These are phyloP conservation scores for Scheffersomyces lignosus DNA, from an alignment of 805 yeast genomes.

Conservation along the genomic window DNA sequence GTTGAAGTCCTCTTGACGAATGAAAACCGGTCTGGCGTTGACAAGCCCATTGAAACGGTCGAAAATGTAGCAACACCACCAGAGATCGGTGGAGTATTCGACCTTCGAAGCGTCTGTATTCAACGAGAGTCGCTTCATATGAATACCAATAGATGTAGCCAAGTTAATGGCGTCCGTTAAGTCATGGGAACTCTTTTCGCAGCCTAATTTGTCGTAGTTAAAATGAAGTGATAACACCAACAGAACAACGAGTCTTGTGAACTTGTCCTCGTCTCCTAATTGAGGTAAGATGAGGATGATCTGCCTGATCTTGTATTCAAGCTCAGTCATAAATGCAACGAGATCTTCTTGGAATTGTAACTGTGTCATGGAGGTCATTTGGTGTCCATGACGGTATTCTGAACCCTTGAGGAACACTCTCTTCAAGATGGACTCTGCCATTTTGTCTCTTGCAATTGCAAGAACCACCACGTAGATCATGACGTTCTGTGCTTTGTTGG, in stretches of 20 bases:
- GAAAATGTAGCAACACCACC: constrained; percentile 35
- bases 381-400: constrained; percentile 2
- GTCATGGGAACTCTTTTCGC: constrained; percentile 32
- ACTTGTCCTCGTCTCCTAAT: constrained; percentile 32
- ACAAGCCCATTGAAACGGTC: constrained; percentile 33
- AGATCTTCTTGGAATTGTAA: constrained; percentile 10
- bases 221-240: constrained; percentile 26
- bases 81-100: constrained; percentile 23
- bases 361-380: constrained; percentile 1
- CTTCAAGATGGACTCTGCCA: constrained; percentile 25
- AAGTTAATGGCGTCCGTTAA: constrained; percentile 28
- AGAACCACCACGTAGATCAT: constrained; percentile 28
- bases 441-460: constrained; percentile 25
- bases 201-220: constrained; percentile 25
- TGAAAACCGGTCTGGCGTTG: constrained; percentile 26
- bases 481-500: constrained; percentile 18
- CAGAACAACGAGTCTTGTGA: constrained; percentile 21
- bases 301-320: constrained; percentile 36
- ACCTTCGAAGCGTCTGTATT: constrained; percentile 8
- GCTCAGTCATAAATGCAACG: constrained; percentile 17
- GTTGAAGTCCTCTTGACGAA: constrained; percentile 33
- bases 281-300: constrained; percentile 25
- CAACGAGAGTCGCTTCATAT: constrained; percentile 19
- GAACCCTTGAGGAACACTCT: constrained; percentile 16
- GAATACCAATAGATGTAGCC: constrained; percentile 25